Evolutionary conservation across 371 early-diverging fungal species (phyloP).

Genomic region (Mortierella sp.): DNA sequence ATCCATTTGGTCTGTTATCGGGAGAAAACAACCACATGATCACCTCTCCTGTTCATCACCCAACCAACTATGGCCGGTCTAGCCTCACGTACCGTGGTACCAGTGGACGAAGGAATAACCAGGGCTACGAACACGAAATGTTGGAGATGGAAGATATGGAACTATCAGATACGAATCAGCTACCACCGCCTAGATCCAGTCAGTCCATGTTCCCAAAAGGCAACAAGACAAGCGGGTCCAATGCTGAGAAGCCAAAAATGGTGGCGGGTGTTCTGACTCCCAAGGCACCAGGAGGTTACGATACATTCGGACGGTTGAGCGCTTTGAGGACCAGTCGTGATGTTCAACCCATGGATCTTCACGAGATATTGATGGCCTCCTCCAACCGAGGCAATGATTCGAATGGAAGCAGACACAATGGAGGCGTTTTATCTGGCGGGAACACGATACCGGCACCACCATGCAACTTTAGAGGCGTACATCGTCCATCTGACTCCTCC

Average conservation of each 20-base stretch:
- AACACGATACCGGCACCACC: too few species aligned
- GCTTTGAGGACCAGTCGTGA: conserved; percentile 6
- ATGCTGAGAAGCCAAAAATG: too few species aligned
- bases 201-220: too few species aligned
- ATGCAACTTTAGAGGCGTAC: not conserved
- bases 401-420: too few species aligned
- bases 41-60: conserved; percentile 16
- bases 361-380: conserved; percentile 6
- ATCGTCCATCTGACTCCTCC: not conserved
- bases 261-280: not conserved
- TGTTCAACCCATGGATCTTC: conserved; percentile 20
- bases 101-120: not conserved
- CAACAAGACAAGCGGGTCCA: too few species aligned
- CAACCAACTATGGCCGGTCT: conserved; percentile 21
- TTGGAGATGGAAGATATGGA: conserved; percentile 8
- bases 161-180: conserved; percentile 5
- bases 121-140: not conserved
- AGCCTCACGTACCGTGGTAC: conserved; percentile 14
- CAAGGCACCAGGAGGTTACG: conserved; percentile 2
- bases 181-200: too few species aligned
- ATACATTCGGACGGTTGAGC: conserved; percentile 11
- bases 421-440: too few species aligned
- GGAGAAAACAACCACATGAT: conserved; percentile 2
- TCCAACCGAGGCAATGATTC: conserved; percentile 4
- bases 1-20: conserved; percentile 41